Conservation (phyloP, 495 filamentous ascomycete species). For the Neurospora sp. region DNA sequence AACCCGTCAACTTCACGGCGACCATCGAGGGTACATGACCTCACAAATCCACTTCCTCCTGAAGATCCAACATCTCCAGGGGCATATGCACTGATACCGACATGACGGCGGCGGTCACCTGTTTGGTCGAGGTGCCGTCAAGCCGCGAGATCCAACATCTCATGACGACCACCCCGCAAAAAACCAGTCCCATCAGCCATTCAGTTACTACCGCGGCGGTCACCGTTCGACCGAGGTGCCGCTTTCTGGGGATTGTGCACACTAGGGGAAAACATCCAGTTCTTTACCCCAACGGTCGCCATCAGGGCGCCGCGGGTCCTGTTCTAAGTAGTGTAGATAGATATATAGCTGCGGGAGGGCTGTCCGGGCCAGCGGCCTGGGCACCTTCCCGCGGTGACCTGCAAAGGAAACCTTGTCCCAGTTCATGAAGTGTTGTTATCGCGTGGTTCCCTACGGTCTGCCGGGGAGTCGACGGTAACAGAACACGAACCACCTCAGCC, state of each 20-base stretch:
- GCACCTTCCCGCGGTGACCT: not conserved
- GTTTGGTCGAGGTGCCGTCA: not conserved
- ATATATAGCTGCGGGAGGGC: not conserved
- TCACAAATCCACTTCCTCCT: not conserved
- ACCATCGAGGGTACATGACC: not conserved
- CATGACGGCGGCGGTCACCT: not conserved
- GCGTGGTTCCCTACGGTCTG: not conserved
- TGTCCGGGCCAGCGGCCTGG: not conserved
- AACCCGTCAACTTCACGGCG: not conserved
- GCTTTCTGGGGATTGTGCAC: not conserved
- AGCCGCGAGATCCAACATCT: not conserved
- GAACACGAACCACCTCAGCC: not conserved
- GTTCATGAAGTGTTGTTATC: not conserved
- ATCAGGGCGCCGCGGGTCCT: not conserved
- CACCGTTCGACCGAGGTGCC: not conserved
- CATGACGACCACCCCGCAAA: not conserved
- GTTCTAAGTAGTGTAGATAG: not conserved
- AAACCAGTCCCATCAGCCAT: not conserved
- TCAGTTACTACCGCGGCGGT: not conserved
- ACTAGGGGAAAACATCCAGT: not conserved
- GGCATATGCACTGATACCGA: too few relatives aligned
- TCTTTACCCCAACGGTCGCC: not conserved
- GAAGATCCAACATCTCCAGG: not conserved
- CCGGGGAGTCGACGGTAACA: not conserved
- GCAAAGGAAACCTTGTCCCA: not conserved